A percentile compares a stretch with the other conserved stretches of the same genome.
Evolutionary conservation across 2,329 filamentous ascomycete species (phyloP).

Genomic region (Diaporthe sp.): DNA sequence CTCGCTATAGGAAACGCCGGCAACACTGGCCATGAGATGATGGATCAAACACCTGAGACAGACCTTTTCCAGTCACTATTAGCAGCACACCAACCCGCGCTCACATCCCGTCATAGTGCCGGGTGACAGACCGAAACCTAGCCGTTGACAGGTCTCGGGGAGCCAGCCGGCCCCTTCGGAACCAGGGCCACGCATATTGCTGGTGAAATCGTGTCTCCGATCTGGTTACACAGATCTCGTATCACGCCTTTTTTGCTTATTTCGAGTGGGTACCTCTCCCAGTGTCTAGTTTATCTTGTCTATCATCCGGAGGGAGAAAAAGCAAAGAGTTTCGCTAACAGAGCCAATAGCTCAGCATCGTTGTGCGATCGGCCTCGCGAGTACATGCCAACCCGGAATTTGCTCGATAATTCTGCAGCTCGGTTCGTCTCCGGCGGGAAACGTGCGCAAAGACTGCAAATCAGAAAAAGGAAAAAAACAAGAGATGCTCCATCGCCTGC

Average conservation of each 20-base stretch:
- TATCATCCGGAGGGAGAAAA: background rate
- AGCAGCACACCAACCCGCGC: background rate
- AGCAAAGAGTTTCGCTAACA: background rate
- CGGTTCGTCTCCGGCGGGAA: background rate
- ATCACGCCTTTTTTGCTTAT: conserved; percentile 13
- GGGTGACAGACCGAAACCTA: background rate
- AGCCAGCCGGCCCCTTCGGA: background rate
- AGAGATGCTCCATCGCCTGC: background rate
- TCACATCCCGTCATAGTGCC: background rate
- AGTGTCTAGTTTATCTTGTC: background rate
- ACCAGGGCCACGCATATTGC: background rate
- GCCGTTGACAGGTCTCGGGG: conserved; percentile 9
- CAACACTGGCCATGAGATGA: background rate
- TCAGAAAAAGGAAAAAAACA: background rate
- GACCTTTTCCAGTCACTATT: background rate
- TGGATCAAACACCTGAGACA: background rate
- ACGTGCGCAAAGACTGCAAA: background rate
- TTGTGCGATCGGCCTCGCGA: background rate
- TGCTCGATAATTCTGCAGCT: background rate
- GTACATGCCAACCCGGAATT: background rate
- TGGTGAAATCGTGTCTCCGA: background rate
- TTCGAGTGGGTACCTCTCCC: background rate
- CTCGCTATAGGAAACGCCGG: background rate
- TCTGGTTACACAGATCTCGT: conserved; percentile 29
- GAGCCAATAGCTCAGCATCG: background rate